These are phyloP conservation scores for Avicennia marina DNA, from an alignment of 257 asterid genomes.

Conservation along the genomic window DNA sequence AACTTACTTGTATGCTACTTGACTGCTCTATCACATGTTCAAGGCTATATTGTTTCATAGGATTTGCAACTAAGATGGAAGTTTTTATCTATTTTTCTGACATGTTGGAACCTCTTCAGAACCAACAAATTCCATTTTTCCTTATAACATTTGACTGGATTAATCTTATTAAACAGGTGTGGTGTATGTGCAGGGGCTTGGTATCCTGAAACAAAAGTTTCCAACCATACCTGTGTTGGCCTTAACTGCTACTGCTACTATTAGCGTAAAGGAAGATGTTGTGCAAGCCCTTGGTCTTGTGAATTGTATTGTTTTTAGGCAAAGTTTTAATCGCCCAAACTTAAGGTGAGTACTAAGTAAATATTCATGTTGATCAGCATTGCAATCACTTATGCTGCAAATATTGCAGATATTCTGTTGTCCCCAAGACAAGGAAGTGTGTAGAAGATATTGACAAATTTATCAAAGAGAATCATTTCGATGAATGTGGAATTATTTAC, in stretches of 20 bases:
- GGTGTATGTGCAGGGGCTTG: constrained; percentile 69
- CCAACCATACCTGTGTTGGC: constrained; percentile 89
- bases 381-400: constrained; percentile 26
- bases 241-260: constrained; percentile 96
- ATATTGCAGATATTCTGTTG: constrained; percentile 81
- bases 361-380: constrained; percentile 11
- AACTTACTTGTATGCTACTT: no score
- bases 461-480: constrained; percentile 73
- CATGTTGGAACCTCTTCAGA: constrained; percentile 10
- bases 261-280: constrained; percentile 96
- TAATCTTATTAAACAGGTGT: constrained; percentile 26
- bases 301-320: constrained; percentile 87
- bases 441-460: constrained; percentile 76
- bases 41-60: background rate
- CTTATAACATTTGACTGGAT: no score
- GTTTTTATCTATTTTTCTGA: background rate
- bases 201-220: constrained; percentile 86
- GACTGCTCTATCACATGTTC: no score
- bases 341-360: constrained; percentile 49
- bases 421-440: constrained; percentile 90
- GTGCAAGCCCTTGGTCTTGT: constrained; percentile 98
- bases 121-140: constrained; percentile 5
- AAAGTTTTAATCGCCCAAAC: constrained; percentile 96
- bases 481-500: constrained; percentile 92
- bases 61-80: background rate